Percentiles rank a stretch among this genome's conserved stretches.
These are phyloP conservation scores for Trametes sanguinea DNA, from an alignment of 768 basidiomycete species.

Conservation along the genomic window DNA sequence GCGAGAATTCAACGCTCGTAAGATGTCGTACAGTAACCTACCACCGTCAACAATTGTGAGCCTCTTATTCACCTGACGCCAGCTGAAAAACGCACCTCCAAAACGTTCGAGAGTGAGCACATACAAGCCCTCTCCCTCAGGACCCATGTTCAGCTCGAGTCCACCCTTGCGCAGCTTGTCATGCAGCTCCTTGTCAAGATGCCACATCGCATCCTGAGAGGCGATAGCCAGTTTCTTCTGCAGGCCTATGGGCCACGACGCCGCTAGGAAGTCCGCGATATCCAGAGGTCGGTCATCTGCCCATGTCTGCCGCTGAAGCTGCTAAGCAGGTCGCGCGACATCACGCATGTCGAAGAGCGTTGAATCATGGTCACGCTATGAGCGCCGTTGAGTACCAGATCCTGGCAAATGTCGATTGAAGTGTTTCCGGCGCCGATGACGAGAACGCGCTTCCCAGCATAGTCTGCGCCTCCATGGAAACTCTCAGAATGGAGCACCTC, in stretches of 20 bases:
- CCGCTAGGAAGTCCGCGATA: conserved; percentile 28
- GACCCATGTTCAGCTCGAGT: conserved; percentile 39
- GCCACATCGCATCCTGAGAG: conserved; percentile 28
- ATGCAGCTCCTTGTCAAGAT: conserved; percentile 37
- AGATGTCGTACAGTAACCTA: conserved; percentile 2
- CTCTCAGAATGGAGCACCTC: conserved; percentile 35
- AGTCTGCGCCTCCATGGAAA: conserved; percentile 33
- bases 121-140: conserved; percentile 35
- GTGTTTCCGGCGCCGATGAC: conserved; percentile 47
- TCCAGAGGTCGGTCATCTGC: conserved; percentile 28
- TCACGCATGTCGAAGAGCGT: conserved; percentile 42
- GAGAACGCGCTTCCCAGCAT: conserved; percentile 39
- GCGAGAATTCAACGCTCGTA: neutral
- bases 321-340: conserved; percentile 16
- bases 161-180: conserved; percentile 40
- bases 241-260: conserved; percentile 30
- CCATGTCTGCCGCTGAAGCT: conserved; percentile 5
- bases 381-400: conserved; percentile 37
- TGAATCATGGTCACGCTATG: conserved; percentile 45
- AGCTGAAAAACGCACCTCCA: conserved; percentile 34
- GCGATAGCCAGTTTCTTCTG: conserved; percentile 26
- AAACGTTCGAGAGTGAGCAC: conserved; percentile 33
- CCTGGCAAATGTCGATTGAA: conserved; percentile 43
- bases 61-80: neutral
- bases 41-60: neutral